Conservation (phyloP, 2,329 filamentous ascomycete species). For the Raffaelea ambrosiae region DNA sequence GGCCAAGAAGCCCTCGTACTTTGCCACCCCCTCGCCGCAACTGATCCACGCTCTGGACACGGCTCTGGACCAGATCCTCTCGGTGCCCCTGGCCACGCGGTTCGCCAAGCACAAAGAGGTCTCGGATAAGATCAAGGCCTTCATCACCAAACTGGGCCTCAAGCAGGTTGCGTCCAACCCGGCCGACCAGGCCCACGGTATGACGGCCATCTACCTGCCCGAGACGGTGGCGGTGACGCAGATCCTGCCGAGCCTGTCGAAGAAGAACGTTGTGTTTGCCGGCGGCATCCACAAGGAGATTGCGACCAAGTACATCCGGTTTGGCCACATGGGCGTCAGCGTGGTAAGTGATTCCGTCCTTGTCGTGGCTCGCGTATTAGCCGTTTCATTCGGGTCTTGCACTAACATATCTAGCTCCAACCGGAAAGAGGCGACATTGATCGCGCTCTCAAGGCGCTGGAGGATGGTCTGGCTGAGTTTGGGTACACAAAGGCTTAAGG, state of each 20-base stretch:
- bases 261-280: slow-evolving; percentile 87
- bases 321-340: slow-evolving; percentile 97
- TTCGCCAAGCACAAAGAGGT: slow-evolving; percentile 73
- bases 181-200: slow-evolving; percentile 89
- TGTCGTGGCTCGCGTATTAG: not conserved
- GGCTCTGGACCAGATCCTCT: slow-evolving; percentile 74
- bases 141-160: slow-evolving; percentile 70
- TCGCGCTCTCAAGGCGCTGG: slow-evolving; percentile 70
- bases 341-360: slow-evolving; percentile 44
- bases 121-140: slow-evolving; percentile 80
- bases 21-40: slow-evolving; percentile 92
- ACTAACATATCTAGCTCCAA: slow-evolving; percentile 52
- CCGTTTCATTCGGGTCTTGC: not conserved
- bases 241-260: slow-evolving; percentile 73
- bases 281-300: slow-evolving; percentile 96
- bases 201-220: slow-evolving; percentile 96
- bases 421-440: slow-evolving; percentile 73
- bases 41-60: slow-evolving; percentile 90
- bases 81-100: slow-evolving; percentile 69
- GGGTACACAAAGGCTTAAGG: slow-evolving; percentile 48
- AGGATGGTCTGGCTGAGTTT: slow-evolving; percentile 64
- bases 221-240: slow-evolving; percentile 74
- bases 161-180: slow-evolving; percentile 78
- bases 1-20: slow-evolving; percentile 94
- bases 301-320: slow-evolving; percentile 84